phyloP scores from a whole-genome alignment of 2,329 filamentous ascomycete genomes.

The Fusarium oligoseptatum region DNA sequence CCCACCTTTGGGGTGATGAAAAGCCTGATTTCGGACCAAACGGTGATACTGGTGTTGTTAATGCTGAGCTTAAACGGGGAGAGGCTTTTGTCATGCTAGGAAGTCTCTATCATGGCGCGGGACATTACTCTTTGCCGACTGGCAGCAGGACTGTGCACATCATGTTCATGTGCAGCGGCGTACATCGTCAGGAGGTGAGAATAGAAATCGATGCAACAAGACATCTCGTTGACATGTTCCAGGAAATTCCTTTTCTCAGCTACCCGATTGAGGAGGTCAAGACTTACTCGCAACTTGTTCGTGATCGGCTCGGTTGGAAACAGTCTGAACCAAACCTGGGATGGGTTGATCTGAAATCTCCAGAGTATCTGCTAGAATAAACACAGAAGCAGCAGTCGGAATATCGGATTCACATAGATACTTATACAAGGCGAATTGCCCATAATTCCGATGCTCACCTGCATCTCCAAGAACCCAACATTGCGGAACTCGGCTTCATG shows the following conservation, averaged over 20 bases:
- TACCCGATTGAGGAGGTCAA: slow-evolving; percentile 56
- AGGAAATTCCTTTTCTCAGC: slow-evolving; percentile 41
- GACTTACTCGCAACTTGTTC: slow-evolving; percentile 53
- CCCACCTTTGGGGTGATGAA: slow-evolving; percentile 55
- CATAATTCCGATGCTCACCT: not conserved
- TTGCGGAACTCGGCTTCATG: not conserved
- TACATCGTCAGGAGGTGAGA: slow-evolving; percentile 51
- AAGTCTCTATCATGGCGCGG: slow-evolving; percentile 54
- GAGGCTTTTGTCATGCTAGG: slow-evolving; percentile 56
- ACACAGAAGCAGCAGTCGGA: not conserved
- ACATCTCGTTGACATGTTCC: not conserved
- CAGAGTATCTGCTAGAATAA: slow-evolving; percentile 44
- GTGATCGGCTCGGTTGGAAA: slow-evolving; percentile 55
- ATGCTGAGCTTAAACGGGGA: slow-evolving; percentile 51
- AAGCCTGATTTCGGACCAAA: slow-evolving; percentile 51
- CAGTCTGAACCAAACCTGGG: slow-evolving; percentile 56
- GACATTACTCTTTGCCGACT: slow-evolving; percentile 46
- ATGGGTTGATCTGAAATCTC: slow-evolving; percentile 56
- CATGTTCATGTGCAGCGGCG: slow-evolving; percentile 56
- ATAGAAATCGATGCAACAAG: accelerated
- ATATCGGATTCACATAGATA: not conserved
- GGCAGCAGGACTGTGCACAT: slow-evolving; percentile 53
- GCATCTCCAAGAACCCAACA: not conserved
- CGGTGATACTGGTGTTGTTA: slow-evolving; percentile 41
- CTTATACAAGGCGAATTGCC: not conserved